Evolutionary conservation across 2,329 filamentous ascomycete species (phyloP).

Genomic region (Colletotrichum euphorbiae): DNA sequence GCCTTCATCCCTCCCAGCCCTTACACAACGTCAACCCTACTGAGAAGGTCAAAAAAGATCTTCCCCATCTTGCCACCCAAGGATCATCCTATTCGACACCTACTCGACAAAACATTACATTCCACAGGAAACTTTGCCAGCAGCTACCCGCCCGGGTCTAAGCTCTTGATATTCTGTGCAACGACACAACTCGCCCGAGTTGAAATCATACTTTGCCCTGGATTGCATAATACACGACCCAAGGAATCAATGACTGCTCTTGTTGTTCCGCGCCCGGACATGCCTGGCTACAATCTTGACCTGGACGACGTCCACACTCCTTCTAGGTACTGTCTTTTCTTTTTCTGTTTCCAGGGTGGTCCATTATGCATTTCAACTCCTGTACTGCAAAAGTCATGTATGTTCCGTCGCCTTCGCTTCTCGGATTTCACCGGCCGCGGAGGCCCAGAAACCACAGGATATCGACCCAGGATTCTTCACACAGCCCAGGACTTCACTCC

Average conservation of each 20-base stretch:
- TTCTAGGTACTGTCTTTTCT: conserved; percentile 71
- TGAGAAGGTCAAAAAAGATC: conserved; percentile 39
- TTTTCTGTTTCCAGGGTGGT: conserved; percentile 57
- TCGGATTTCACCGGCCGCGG: conserved; percentile 36
- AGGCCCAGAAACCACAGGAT: conserved; percentile 27
- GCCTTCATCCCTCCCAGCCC: conserved; percentile 36
- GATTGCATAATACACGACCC: conserved; percentile 46
- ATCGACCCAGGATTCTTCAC: conserved; percentile 31
- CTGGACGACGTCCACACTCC: conserved; percentile 71
- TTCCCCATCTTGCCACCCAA: conserved; percentile 39
- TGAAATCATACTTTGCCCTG: conserved; percentile 30
- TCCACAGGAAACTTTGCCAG: conserved; percentile 31
- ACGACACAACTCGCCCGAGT: conserved; percentile 39
- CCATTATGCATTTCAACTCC: conserved; percentile 50
- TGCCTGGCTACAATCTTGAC: conserved; percentile 68
- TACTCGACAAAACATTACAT: conserved; percentile 18
- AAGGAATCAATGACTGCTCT: conserved; percentile 63
- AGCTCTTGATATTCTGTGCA: conserved; percentile 18
- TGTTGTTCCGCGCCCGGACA: conserved; percentile 61
- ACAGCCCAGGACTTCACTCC: conserved; percentile 7
- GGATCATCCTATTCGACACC: conserved; percentile 39
- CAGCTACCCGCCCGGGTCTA: conserved; percentile 31
- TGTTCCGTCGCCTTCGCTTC: conserved; percentile 38
- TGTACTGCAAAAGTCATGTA: conserved; percentile 48
- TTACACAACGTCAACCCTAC: conserved; percentile 33